Evolutionary conservation across 495 filamentous ascomycete species (phyloP), one percentile per base, ranked within the genome.

Genomic region (Aspergillus funiculosus): DNA sequence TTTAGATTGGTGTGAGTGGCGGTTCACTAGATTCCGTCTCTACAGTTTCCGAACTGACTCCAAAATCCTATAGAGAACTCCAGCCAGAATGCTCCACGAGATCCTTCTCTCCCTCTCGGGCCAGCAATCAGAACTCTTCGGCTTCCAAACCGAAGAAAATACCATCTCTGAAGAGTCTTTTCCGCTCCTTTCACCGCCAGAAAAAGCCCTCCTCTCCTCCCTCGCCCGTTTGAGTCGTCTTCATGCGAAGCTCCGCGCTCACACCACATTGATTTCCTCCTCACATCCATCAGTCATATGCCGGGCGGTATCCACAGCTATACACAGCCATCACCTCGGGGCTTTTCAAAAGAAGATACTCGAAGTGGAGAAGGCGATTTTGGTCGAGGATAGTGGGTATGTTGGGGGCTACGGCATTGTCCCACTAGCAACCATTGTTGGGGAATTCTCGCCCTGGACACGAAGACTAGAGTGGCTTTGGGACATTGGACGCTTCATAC

Each of bases 391-490:
- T 62, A 72, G 76, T 26, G 75, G 66, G 14, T 76, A 85, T 52
- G 89, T 95, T 2, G 91, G 89, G 29, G 89, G 85, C 2, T 95
- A 95, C 54, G 81, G 89, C 37, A 92, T 95, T 49, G 92, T 96
- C 11, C 90, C 92, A 1, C 65, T 98, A 29, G 90, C 92, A 8
- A 83, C 80, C 4, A 73, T 98, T 6, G 82, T 95, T 5, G 75
- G 74, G 6, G 82, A 90, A 60, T 95, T 98, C 50, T 77, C 83
- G 3, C 83, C 76, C 17, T 96, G 92, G 92, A 85, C 75, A 27
- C 71, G 87, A 46, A 72, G 83, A 26, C 70, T 98, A 71, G 80
- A 89, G 58, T 98, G 90, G 86, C 68, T 94, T n/a, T 81, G 82
- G 79, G 68, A 78, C n/a, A 59, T 89, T 15, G 73, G 75, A 6